Evolutionary conservation across 2,329 filamentous ascomycete species (phyloP).

Genomic region (Dothideomycetes sp.): DNA sequence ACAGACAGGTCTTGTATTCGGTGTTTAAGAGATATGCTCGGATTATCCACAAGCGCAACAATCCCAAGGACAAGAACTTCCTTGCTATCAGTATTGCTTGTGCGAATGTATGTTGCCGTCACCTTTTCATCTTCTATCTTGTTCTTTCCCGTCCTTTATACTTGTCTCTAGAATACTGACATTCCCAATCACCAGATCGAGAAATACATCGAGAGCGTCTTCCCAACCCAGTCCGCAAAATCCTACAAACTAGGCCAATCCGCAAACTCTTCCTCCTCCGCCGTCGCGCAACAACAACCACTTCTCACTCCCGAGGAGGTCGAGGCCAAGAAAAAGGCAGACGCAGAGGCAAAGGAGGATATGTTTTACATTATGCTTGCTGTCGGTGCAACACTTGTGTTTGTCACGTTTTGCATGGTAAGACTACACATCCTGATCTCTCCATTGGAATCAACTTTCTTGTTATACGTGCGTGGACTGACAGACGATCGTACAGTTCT

Average conservation of each 20-base stretch:
- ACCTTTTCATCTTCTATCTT: background rate
- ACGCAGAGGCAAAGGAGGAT: constrained; percentile 42
- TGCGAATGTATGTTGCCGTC: constrained; percentile 54
- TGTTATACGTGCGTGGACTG: too few species aligned
- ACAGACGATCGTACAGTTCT: constrained; percentile 44
- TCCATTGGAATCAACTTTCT: background rate
- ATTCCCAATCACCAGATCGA: constrained; percentile 10
- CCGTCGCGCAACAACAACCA: constrained; percentile 38
- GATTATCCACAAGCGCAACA: constrained; percentile 86
- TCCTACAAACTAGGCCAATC: constrained; percentile 19
- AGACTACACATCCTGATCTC: constrained; percentile 20
- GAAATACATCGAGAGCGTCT: constrained; percentile 13
- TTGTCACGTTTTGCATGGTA: constrained; percentile 75
- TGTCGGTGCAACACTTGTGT: constrained; percentile 55
- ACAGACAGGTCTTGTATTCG: constrained; percentile 68
- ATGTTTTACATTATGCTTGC: constrained; percentile 53
- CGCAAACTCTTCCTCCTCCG: constrained; percentile 21
- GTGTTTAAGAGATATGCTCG: constrained; percentile 69
- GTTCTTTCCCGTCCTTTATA: background rate
- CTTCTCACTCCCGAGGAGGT: constrained; percentile 42
- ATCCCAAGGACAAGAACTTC: constrained; percentile 84
- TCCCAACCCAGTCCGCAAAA: constrained; percentile 70
- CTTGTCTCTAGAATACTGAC: too few species aligned
- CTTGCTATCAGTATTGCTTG: constrained; percentile 84
- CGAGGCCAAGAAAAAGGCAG: constrained; percentile 41